Evolutionary conservation across 176 grass and related monocot genomes (phyloP), one percentile per base, ranked within the genome.

Genomic region (Elaeis guineensis): DNA sequence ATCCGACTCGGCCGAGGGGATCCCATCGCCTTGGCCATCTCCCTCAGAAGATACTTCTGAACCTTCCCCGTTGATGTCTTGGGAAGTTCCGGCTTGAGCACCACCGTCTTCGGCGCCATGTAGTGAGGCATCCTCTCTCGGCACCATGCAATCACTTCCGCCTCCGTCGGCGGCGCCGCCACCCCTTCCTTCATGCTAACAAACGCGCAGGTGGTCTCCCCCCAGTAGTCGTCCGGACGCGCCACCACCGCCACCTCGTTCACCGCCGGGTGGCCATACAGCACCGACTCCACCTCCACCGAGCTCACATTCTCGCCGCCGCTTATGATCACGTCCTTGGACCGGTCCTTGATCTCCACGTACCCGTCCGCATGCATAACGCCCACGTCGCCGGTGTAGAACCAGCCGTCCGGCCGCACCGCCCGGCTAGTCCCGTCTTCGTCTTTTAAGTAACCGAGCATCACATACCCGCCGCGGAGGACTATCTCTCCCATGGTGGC

Each of bases 251-350:
- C 82, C 29, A 60, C 91, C 72, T 87, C 83, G 61, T 72, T 85
- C 72, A 87, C 83, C 3, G 76, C 71, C 3, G 91, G 91, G 48
- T 90, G 91, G 0, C 54, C 75, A 75, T 90, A 96, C 7, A 96
- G 70, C 16, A 90, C 22, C 0, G 83, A 79, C 72, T 96, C 91
- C 3, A 96, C 86, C 80, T 96, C 91, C 16, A 96, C 91, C 67
- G 86, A 90, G 75, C 86, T 90, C 57, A 96, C 80, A 79, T 96
- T 96, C 83, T 96, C 91, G 6, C 91, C 91, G 48, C 83, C 83
- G 28, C 75, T 87, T 72, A 96, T 96, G 72, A 96, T 90, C 68
- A 96, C 86, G 76, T 96, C 91, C 74, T 96, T 96, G 16, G 83
- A 96, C 16, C 91, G 51, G 70, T 90, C 91, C 0, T 82, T 85